Conservation (phyloP, 2,329 filamentous ascomycete species). For the Rhexocercosporidium sp. region DNA sequence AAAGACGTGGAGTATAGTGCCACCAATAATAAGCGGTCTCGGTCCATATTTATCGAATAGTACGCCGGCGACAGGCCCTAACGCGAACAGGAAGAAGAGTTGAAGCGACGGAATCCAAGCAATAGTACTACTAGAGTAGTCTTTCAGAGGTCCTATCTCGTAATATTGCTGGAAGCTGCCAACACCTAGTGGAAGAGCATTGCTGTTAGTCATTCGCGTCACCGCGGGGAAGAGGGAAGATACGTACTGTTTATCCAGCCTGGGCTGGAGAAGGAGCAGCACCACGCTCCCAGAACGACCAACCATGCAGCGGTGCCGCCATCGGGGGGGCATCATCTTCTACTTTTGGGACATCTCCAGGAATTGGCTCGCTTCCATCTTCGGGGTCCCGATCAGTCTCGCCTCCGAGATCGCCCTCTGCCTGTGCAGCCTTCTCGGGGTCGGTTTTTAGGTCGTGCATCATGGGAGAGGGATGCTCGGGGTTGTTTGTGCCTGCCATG, state of each 20-base stretch:
- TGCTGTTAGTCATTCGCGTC: not conserved
- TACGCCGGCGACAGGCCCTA: constrained; percentile 64
- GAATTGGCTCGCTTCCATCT: too few relatives aligned
- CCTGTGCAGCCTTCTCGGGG: too few relatives aligned
- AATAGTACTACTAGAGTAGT: constrained; percentile 55
- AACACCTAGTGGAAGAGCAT: constrained; percentile 19
- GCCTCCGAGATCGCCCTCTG: too few relatives aligned
- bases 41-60: constrained; percentile 67
- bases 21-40: constrained; percentile 52
- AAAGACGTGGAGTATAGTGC: constrained; percentile 39
- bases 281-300: constrained; percentile 53
- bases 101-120: constrained; percentile 62
- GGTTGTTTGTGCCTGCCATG: too few relatives aligned
- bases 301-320: constrained; percentile 52
- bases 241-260: constrained; percentile 50
- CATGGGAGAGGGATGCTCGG: too few relatives aligned
- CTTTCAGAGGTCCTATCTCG: constrained; percentile 50
- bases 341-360: too few relatives aligned
- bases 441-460: too few relatives aligned
- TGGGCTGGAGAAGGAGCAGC: constrained; percentile 51
- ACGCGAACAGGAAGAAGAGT: constrained; percentile 52
- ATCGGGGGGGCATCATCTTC: too few relatives aligned
- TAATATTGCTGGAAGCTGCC: constrained; percentile 64
- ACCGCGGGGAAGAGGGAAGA: not conserved
- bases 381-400: too few relatives aligned